These are phyloP conservation scores for Clavispora carvajalis DNA, from an alignment of 805 yeast species.

Conservation along the genomic window DNA sequence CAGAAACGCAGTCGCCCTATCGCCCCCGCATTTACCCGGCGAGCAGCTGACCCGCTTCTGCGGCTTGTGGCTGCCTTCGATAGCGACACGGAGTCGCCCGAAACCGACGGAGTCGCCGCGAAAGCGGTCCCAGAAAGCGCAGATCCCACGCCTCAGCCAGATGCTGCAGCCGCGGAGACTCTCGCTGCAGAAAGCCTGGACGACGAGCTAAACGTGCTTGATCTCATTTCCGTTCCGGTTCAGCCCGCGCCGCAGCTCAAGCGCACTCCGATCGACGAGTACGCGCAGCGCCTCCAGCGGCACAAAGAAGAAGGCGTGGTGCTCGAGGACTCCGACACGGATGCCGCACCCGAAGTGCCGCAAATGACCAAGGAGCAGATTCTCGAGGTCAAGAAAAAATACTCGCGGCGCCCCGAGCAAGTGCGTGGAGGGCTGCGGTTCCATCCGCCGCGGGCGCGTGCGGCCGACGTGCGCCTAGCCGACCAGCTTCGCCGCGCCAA, in stretches of 20 bases:
- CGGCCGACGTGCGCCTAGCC: slow-evolving; percentile 24
- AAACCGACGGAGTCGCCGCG: too few species aligned
- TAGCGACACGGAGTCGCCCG: slow-evolving; percentile 17
- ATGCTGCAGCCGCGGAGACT: too few species aligned
- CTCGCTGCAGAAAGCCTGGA: slow-evolving; percentile 8
- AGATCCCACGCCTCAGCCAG: too few species aligned
- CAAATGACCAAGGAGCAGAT: slow-evolving; percentile 28
- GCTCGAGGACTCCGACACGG: slow-evolving; percentile 28
- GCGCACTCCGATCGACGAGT: slow-evolving; percentile 27
- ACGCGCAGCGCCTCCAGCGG: slow-evolving; percentile 28
- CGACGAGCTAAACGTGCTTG: slow-evolving; percentile 8
- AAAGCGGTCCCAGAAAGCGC: too few species aligned
- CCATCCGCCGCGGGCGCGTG: slow-evolving; percentile 2
- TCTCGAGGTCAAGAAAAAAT: slow-evolving; percentile 28
- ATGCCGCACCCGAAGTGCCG: slow-evolving; percentile 19
- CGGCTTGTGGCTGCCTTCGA: slow-evolving; percentile 31
- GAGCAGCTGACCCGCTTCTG: slow-evolving; percentile 24
- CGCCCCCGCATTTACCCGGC: slow-evolving; percentile 26
- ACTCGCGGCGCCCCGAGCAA: slow-evolving; percentile 19
- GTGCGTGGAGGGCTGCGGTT: not conserved
- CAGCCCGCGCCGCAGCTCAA: slow-evolving; percentile 6
- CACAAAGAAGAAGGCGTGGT: slow-evolving; percentile 15
- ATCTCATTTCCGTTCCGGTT: slow-evolving; percentile 5
- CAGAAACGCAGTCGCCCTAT: slow-evolving; percentile 29
- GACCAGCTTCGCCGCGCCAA: slow-evolving; percentile 38